Evolutionary conservation across 345 rosid species (phyloP), one percentile per base, ranked within the genome.

Genomic region (Triadica sebifera): DNA sequence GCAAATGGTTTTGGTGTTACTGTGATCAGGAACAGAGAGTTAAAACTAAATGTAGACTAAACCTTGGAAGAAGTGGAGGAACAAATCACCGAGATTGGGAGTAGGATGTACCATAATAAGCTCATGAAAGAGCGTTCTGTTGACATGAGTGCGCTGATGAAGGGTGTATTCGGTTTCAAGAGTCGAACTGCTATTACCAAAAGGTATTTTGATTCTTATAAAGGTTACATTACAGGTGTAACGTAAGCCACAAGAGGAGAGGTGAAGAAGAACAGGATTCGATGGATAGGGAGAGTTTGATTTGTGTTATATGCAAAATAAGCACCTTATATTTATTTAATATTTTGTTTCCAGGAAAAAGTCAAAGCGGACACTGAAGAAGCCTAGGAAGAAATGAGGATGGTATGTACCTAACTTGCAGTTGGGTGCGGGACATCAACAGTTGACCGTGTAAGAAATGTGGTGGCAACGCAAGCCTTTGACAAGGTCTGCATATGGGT

Each of bases 21-120:
- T 24, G 92, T 93, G 60, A 86, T 91, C 41, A 88, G 87, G 85
- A 86, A 84, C 80, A 92, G 91, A 45, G 93, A 91, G 80, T 67
- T 93, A 75, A 82, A 84, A 84, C 81, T 93, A 77, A 91, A 89
- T 82, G 86, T n/a, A 78, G 98, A 93, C 47, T 88, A 89, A 69
- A 81, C 90, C 50, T 80, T 94, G 47, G 97, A 91, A 82, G 94
- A 89, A 75, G 97, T 86, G 67, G 97, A 91, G 75, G 97, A 94
- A 85, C 73, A 78, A 56, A 85, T 94, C 72, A 79, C 84, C 15
- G 93, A 89, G 86, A 85, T 89, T 56, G 98, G 98, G 49, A 91
- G 97, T 85, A 89, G 90, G 80, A 86, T 93, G 47, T 93, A 93
- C 73, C 93, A 91, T 77, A 93, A 93, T 65, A 81, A 76, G 81